Evolutionary conservation across 1,284 basidiomycete species (phyloP).

Genomic region (Tylopilus sp.): DNA sequence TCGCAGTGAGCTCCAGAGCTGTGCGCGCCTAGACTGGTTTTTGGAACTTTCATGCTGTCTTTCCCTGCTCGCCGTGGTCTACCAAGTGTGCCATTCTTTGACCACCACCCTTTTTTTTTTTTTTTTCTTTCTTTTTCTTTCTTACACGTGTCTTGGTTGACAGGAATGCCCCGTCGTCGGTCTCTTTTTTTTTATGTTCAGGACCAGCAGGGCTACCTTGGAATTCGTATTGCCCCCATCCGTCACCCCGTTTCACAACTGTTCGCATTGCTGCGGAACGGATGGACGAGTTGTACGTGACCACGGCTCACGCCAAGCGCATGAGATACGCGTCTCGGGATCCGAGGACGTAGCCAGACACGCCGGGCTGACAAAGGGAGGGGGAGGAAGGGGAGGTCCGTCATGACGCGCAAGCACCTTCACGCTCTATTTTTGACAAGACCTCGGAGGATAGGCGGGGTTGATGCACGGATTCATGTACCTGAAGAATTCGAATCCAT

Average conservation of each 20-base stretch:
- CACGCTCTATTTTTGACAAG: background rate
- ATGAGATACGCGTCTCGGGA: conserved; percentile 25
- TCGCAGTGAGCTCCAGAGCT: conserved; percentile 55
- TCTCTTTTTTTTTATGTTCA: conserved; percentile 38
- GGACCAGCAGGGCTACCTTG: conserved; percentile 29
- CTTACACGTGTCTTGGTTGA: background rate
- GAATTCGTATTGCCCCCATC: conserved; percentile 10
- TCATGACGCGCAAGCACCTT: background rate
- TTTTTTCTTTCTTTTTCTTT: background rate
- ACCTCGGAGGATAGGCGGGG: too few species aligned
- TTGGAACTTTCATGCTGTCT: conserved; percentile 58
- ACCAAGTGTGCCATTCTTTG: conserved; percentile 23
- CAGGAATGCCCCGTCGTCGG: conserved; percentile 68
- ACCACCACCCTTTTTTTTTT: background rate
- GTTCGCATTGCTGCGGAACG: conserved; percentile 1
- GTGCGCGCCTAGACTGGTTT: conserved; percentile 42
- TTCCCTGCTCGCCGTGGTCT: conserved; percentile 49
- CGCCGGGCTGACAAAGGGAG: background rate
- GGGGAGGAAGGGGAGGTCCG: background rate
- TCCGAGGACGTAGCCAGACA: conserved; percentile 17
- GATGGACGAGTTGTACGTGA: conserved; percentile 31
- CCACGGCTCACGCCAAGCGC: conserved; percentile 1
- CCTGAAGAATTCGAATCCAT: background rate
- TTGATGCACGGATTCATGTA: too few species aligned
- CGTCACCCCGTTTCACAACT: conserved; percentile 1